Conservation (phyloP, 2,329 filamentous ascomycete genomes). For the Fusarium duplospermum region DNA sequence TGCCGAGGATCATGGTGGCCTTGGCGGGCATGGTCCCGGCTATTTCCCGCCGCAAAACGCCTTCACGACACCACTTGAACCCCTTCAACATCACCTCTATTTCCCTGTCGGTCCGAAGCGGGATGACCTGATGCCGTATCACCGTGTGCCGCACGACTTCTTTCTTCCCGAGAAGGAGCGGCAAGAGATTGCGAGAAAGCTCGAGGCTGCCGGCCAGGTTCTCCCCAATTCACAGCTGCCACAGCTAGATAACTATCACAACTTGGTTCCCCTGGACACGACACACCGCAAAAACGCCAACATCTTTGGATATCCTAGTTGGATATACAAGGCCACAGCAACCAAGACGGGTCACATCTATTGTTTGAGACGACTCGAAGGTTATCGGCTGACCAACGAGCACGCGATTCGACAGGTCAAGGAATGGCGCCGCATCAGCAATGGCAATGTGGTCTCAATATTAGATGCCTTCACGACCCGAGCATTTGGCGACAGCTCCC, state of each 20-base stretch:
- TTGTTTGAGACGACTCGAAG: conserved; percentile 86
- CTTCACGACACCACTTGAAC: conserved; percentile 67
- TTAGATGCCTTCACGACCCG: conserved; percentile 94
- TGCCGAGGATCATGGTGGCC: conserved; percentile 73
- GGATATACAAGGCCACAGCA: conserved; percentile 95
- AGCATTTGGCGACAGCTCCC: conserved; percentile 92
- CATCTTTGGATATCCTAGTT: conserved; percentile 88
- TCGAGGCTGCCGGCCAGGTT: conserved; percentile 85
- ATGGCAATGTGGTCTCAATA: conserved; percentile 84
- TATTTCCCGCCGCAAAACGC: conserved; percentile 74
- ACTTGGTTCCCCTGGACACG: conserved; percentile 88
- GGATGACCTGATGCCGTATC: conserved; percentile 85
- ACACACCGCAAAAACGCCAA: conserved; percentile 80
- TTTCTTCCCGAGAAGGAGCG: conserved; percentile 89
- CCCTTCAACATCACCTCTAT: conserved; percentile 92
- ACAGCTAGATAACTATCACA: conserved; percentile 89
- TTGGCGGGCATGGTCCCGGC: conserved; percentile 67
- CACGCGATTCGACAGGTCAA: conserved; percentile 87
- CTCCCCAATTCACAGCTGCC: conserved; percentile 83
- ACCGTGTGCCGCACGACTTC: conserved; percentile 88
- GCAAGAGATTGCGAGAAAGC: conserved; percentile 89
- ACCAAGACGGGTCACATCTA: conserved; percentile 91
- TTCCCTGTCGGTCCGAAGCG: conserved; percentile 85
- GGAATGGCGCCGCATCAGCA: conserved; percentile 88
- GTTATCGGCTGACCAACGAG: conserved; percentile 89